phyloP scores from a whole-genome alignment of 805 yeast genomes.

The Nakazawaea peltata region DNA sequence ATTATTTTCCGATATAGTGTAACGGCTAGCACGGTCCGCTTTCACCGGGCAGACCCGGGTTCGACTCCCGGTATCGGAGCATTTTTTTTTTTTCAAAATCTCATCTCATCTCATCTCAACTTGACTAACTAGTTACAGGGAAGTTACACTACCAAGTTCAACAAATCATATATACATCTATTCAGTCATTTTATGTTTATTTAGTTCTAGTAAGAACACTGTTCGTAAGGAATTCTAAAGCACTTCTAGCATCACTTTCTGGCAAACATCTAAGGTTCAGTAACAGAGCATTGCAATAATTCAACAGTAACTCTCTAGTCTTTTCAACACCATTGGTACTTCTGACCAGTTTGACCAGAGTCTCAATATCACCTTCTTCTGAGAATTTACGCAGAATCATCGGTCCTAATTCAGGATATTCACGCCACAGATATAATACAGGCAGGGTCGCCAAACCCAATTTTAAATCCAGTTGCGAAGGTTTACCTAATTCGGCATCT shows the following conservation, averaged over 20 bases:
- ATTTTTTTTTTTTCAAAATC: conserved; percentile 15
- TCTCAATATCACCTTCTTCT: conserved; percentile 74
- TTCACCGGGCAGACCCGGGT: conserved; percentile 83
- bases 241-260: conserved; percentile 82
- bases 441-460: conserved; percentile 97
- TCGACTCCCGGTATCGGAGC: conserved; percentile 83
- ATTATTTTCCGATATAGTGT: conserved; percentile 58
- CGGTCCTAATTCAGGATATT: conserved; percentile 76
- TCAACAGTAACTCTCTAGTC: conserved; percentile 69
- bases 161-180: no score
- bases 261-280: conserved; percentile 68
- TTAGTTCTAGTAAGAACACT: conserved; percentile 77
- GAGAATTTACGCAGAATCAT: conserved; percentile 78
- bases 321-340: conserved; percentile 66
- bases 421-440: conserved; percentile 88
- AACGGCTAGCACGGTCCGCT: conserved; percentile 81
- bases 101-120: no score
- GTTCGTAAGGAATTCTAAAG: conserved; percentile 76
- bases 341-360: conserved; percentile 69
- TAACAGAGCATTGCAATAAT: conserved; percentile 71
- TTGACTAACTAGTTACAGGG: no score
- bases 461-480: conserved; percentile 91
- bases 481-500: conserved; percentile 81
- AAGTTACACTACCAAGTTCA: no score
- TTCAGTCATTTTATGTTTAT: conserved; percentile 28